Conservation (phyloP, 2,329 filamentous ascomycete species). For the Aspergillus novoparasiticus region DNA sequence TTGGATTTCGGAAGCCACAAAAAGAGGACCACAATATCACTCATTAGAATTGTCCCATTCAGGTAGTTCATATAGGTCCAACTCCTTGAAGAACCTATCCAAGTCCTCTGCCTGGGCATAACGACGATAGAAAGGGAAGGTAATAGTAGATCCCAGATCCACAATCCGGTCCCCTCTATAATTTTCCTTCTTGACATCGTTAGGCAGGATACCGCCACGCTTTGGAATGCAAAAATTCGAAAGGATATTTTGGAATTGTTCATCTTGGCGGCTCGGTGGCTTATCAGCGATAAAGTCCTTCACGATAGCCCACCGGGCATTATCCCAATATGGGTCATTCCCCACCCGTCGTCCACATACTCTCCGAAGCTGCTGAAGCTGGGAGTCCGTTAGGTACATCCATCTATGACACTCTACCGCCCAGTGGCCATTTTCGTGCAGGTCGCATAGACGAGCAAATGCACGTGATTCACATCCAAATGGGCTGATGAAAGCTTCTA, state of each 20-base stretch:
- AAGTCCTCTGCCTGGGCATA: no score
- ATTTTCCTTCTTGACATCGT: conserved; percentile 1
- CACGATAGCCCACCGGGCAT: conserved; percentile 5
- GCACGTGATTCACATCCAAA: conserved; percentile 2
- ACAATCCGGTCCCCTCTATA: neutral
- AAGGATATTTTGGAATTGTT: neutral
- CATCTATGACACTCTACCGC: conserved; percentile 5
- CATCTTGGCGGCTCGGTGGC: neutral
- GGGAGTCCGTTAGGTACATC: conserved; percentile 2
- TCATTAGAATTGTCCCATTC: no score
- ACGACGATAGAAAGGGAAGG: neutral
- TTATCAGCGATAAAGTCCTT: conserved; percentile 4
- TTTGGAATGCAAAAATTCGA: neutral
- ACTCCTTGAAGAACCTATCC: no score
- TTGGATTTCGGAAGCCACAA: no score
- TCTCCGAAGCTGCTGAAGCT: neutral
- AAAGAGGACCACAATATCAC: no score
- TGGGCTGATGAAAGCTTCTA: neutral
- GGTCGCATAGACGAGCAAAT: conserved; percentile 5
- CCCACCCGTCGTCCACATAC: neutral
- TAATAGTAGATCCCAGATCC: conserved; percentile 2
- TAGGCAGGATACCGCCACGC: neutral
- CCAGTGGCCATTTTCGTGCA: conserved; percentile 1
- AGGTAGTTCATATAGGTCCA: no score
- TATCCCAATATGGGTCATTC: neutral